Percentiles rank a stretch among this genome's conserved stretches.
Evolutionary conservation across 345 rosid genomes (phyloP).

Genomic region (Balakata baccata): DNA sequence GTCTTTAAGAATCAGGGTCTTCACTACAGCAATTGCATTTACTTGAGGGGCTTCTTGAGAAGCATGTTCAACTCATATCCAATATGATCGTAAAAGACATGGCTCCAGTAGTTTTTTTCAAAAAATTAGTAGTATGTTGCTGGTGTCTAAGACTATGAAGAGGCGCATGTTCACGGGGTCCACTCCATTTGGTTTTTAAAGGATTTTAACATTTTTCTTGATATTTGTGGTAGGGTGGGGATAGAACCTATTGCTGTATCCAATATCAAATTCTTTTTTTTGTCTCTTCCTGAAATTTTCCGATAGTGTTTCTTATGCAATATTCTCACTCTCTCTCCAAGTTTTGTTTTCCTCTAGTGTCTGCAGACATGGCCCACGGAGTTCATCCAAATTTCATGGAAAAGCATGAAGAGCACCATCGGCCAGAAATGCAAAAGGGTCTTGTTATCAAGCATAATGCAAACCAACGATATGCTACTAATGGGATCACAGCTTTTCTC

Average conservation of each 20-base stretch:
- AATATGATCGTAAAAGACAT: neutral
- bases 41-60: neutral
- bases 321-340: neutral
- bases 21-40: neutral
- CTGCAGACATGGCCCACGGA: slow-evolving; percentile 99
- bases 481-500: slow-evolving; percentile 84
- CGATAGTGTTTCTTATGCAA: neutral
- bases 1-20: neutral
- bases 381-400: slow-evolving; percentile 84
- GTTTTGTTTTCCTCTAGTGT: slow-evolving; percentile 43
- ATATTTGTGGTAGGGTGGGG: neutral
- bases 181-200: neutral
- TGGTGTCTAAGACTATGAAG: neutral
- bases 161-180: neutral
- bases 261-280: neutral
- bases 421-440: slow-evolving; percentile 86
- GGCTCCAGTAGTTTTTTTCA: neutral
- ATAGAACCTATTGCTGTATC: neutral
- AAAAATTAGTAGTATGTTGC: neutral
- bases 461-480: slow-evolving; percentile 91
- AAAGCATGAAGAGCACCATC: slow-evolving; percentile 88
- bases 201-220: neutral
- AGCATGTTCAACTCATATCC: neutral
- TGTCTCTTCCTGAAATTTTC: neutral
- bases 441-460: slow-evolving; percentile 95